A percentile compares a stretch with the other conserved stretches of the same genome.
These are phyloP conservation scores for Colletotrichum viniferum DNA, from an alignment of 2,329 filamentous ascomycete species.

Conservation along the genomic window DNA sequence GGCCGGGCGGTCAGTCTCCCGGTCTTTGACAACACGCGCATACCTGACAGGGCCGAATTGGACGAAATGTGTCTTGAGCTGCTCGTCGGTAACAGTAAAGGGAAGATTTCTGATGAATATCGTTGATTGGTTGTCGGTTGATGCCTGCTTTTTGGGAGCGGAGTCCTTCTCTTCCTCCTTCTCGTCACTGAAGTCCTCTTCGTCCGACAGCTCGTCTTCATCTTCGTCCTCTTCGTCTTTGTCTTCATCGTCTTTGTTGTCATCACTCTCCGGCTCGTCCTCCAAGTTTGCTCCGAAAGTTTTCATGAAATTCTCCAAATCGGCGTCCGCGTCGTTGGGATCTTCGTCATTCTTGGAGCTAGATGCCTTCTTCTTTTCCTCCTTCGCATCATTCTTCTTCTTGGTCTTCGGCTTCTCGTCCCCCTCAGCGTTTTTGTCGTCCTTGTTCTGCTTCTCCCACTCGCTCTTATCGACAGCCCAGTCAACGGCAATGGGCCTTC, in stretches of 20 bases:
- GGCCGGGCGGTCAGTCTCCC: constrained; percentile 80
- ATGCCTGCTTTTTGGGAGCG: constrained; percentile 38
- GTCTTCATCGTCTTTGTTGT: constrained; percentile 50
- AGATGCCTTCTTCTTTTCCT: constrained; percentile 29
- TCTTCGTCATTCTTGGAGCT: constrained; percentile 37
- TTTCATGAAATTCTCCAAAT: constrained; percentile 61
- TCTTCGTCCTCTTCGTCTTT: constrained; percentile 48
- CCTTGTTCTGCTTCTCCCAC: constrained; percentile 71
- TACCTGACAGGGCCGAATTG: constrained; percentile 89
- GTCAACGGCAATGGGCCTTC: constrained; percentile 87
- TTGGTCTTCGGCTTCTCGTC: constrained; percentile 31
- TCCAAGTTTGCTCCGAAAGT: constrained; percentile 62
- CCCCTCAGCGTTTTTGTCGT: constrained; percentile 26
- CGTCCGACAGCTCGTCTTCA: constrained; percentile 49
- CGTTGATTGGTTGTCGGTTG: constrained; percentile 73
- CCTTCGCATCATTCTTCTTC: constrained; percentile 39
- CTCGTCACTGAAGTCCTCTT: constrained; percentile 44
- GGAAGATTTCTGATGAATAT: constrained; percentile 94
- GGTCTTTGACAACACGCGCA: constrained; percentile 89
- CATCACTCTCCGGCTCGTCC: constrained; percentile 58
- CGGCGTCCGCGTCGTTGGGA: constrained; percentile 48
- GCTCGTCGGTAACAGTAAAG: constrained; percentile 83
- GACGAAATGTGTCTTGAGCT: constrained; percentile 84
- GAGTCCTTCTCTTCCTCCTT: constrained; percentile 35
- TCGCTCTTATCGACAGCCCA: constrained; percentile 93